Base-by-base conservation (phyloP, 2,329 filamentous ascomycete species). In the Cadophora luteo-olivacea region DNA sequence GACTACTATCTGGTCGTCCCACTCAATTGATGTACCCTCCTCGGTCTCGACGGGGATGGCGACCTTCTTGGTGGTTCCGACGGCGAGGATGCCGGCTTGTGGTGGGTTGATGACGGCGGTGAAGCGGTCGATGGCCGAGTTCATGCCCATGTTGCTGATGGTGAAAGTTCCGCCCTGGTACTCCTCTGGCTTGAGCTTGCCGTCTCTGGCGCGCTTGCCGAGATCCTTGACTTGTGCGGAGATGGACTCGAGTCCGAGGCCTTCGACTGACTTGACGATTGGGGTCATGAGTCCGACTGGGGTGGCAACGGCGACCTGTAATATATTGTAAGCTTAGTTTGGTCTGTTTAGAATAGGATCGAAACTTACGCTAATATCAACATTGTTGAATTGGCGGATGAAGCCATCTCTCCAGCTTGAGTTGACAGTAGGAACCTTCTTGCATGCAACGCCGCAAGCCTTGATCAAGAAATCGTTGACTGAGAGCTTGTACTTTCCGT, bases 81-180 rank as follows among this genome's bases (percentile, higher is more conserved):
- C 92, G 66, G 96, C 95, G 72, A 99, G 87, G 80, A 99, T 99
- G 79, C 90, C 92, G 65, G 96, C 92, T 85, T 99, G 97, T 65
- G 96, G 96, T 74, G 97, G 96, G 89, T 99, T 99, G 87, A 99
- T 97, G 79, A 99, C 92, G 75, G 96, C 96, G 64, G 96, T 98
- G 85, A 99, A 99, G 81, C 94, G 89, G 84, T 98, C 94, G 72
- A 99, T 91, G 62, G 96, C 95, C 60, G 90, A 79, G 88, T 99
- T 99, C 96, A 99, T 99, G 82, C 96, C 96, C 96, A 99, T 97
- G 89, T 99, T 99, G 84, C 93, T 97, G 84, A 99, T 98, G 82
- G 95, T 97, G 84, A 99, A 97, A 80, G 93, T 97, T 81, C 96
- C 96, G 67, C 96, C 96, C 87, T 97, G 95, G 89, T 97, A 99